Evolutionary conservation across 2,329 filamentous ascomycete species (phyloP).

Genomic region (Diatrype stigma): DNA sequence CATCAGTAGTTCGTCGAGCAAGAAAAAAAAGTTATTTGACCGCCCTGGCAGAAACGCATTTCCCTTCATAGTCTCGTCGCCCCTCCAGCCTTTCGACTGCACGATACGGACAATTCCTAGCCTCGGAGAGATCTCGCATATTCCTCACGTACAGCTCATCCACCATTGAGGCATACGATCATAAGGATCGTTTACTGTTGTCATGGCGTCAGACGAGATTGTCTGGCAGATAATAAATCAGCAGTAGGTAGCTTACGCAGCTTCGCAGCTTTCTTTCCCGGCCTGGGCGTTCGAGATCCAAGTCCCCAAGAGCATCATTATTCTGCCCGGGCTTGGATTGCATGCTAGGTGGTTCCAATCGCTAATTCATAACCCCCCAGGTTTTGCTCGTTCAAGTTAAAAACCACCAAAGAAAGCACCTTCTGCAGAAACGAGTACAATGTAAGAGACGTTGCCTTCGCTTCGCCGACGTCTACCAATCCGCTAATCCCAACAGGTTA

Average conservation of each 20-base stretch:
- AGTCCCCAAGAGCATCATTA: constrained; percentile 57
- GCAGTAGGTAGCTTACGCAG: constrained; percentile 28
- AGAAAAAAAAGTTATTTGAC: background rate
- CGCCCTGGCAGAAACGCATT: background rate
- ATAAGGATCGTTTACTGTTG: constrained; percentile 13
- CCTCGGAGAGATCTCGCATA: background rate
- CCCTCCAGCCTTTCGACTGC: background rate
- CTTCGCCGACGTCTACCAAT: background rate
- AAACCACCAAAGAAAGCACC: constrained; percentile 82
- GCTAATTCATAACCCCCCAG: background rate
- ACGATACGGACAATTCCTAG: background rate
- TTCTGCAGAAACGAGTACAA: constrained; percentile 64
- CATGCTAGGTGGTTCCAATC: background rate
- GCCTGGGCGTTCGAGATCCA: constrained; percentile 32
- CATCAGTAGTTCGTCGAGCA: background rate
- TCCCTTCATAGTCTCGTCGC: background rate
- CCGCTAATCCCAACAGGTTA: constrained; percentile 37
- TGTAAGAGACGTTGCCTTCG: constrained; percentile 60
- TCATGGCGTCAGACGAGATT: constrained; percentile 90
- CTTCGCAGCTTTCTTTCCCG: constrained; percentile 46
- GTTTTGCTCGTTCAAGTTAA: constrained; percentile 91
- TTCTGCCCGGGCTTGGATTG: background rate
- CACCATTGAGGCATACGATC: background rate
- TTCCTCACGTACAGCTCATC: background rate
- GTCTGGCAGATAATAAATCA: constrained; percentile 97